A percentile compares a stretch with the other conserved stretches of the same genome.
Evolutionary conservation across 2,329 filamentous ascomycete species (phyloP).

Genomic region (Cercospora sp.): DNA sequence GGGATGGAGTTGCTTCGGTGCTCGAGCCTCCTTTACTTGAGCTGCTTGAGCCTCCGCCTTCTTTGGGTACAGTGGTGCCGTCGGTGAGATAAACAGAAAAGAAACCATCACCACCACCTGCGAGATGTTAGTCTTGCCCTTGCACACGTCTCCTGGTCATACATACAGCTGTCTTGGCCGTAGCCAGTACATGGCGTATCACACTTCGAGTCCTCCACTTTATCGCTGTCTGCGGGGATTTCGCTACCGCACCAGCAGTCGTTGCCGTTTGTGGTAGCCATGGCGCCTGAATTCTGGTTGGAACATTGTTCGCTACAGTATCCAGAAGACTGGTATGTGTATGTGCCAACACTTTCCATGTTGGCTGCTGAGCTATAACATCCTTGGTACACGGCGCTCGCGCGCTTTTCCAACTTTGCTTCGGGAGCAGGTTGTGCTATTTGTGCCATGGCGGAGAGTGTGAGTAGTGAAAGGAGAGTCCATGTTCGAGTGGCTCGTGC

Average conservation of each 20-base stretch:
- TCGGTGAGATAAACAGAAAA: constrained; percentile 55
- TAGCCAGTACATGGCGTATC: constrained; percentile 56
- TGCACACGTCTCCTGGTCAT: not conserved
- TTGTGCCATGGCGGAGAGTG: constrained; percentile 37
- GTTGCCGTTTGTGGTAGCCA: constrained; percentile 63
- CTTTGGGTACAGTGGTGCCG: constrained; percentile 38
- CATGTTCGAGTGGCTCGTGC: constrained; percentile 16
- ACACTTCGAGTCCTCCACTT: constrained; percentile 63
- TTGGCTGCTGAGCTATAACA: constrained; percentile 55
- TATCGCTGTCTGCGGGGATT: constrained; percentile 62
- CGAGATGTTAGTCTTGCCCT: constrained; percentile 12
- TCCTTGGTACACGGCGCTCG: constrained; percentile 53
- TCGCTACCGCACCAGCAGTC: constrained; percentile 73
- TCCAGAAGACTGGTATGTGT: constrained; percentile 57
- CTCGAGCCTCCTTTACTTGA: constrained; percentile 11
- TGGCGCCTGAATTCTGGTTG: constrained; percentile 54
- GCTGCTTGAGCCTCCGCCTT: constrained; percentile 41
- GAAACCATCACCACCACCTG: constrained; percentile 60
- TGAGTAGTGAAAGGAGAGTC: constrained; percentile 23
- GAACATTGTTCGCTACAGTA: constrained; percentile 57
- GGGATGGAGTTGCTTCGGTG: constrained; percentile 26
- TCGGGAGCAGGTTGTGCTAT: constrained; percentile 55
- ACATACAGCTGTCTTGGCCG: constrained; percentile 20
- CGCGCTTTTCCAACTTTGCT: constrained; percentile 62
- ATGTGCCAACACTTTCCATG: constrained; percentile 51